These are phyloP conservation scores for Fusarium albidum DNA, from an alignment of 2,329 filamentous ascomycete genomes.

Conservation along the genomic window DNA sequence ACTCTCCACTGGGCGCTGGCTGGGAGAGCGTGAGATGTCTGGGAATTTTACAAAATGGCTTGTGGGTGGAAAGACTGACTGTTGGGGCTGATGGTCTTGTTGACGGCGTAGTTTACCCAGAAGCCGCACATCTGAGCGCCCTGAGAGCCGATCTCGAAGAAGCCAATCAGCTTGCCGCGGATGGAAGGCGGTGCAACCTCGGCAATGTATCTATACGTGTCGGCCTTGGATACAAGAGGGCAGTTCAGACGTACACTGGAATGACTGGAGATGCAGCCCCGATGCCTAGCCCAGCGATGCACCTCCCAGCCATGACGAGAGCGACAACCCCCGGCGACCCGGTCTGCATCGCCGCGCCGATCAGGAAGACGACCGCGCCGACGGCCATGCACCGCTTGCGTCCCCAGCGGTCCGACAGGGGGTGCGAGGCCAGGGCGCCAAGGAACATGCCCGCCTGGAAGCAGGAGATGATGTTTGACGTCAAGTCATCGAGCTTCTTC, in stretches of 20 bases:
- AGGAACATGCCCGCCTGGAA: slow-evolving; percentile 47
- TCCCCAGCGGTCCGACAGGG: slow-evolving; percentile 54
- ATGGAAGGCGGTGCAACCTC: slow-evolving; percentile 55
- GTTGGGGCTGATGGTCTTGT: slow-evolving; percentile 3
- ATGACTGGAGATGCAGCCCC: slow-evolving; percentile 56
- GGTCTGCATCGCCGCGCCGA: slow-evolving; percentile 43
- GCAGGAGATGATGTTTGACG: slow-evolving; percentile 26
- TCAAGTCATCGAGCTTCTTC: not conserved
- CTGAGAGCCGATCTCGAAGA: slow-evolving; percentile 50
- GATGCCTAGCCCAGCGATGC: slow-evolving; percentile 57
- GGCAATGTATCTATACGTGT: slow-evolving; percentile 42
- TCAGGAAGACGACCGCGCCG: slow-evolving; percentile 49
- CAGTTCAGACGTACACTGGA: slow-evolving; percentile 34
- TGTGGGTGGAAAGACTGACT: not conserved
- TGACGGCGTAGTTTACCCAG: slow-evolving; percentile 44
- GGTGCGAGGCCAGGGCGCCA: slow-evolving; percentile 47
- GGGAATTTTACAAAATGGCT: too few species aligned
- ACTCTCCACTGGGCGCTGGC: slow-evolving; percentile 52
- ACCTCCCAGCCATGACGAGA: slow-evolving; percentile 54
- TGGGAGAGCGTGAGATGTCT: too few species aligned
- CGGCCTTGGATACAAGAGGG: too few species aligned
- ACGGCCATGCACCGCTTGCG: slow-evolving; percentile 53
- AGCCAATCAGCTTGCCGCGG: slow-evolving; percentile 56
- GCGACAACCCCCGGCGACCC: slow-evolving; percentile 38
- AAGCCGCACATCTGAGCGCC: slow-evolving; percentile 44